Evolutionary conservation across 2,329 filamentous ascomycete species (phyloP).

Genomic region (Emergomyces orientalis): DNA sequence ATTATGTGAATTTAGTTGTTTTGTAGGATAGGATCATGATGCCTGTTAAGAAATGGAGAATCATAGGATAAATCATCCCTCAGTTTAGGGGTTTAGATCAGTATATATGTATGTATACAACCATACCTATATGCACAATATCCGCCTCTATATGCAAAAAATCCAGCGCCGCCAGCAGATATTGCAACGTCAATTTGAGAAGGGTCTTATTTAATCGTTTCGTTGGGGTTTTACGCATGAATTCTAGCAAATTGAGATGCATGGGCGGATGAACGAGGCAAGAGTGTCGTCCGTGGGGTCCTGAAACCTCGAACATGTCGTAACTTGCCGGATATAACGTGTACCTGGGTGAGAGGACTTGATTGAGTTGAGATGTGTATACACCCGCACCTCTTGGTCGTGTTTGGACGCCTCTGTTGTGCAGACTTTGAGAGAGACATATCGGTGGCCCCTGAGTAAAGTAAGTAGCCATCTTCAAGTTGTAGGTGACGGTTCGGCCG

Average conservation of each 20-base stretch:
- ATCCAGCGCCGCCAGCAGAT: slow-evolving; percentile 22
- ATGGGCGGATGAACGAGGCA: neutral
- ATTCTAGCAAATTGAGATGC: neutral
- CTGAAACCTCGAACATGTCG: neutral
- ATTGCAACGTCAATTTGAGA: slow-evolving; percentile 18
- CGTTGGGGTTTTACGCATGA: neutral
- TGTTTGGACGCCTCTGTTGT: neutral
- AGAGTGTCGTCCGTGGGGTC: neutral
- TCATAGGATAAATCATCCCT: too few relatives aligned
- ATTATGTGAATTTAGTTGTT: neutral
- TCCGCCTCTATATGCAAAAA: slow-evolving; percentile 22
- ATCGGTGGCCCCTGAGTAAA: neutral
- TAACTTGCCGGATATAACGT: neutral
- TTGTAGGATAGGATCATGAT: too few relatives aligned
- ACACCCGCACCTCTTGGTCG: neutral
- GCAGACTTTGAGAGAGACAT: neutral
- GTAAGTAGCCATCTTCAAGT: neutral
- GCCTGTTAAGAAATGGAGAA: too few relatives aligned
- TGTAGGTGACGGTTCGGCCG: too few relatives aligned
- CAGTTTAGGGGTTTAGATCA: too few relatives aligned
- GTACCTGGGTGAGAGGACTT: neutral
- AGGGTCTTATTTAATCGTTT: slow-evolving; percentile 17
- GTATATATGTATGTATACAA: too few relatives aligned
- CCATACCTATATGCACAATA: slow-evolving; percentile 23
- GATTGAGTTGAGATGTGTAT: neutral